phyloP scores from a whole-genome alignment of 768 basidiomycete genomes.

The Heimioporus sp. region DNA sequence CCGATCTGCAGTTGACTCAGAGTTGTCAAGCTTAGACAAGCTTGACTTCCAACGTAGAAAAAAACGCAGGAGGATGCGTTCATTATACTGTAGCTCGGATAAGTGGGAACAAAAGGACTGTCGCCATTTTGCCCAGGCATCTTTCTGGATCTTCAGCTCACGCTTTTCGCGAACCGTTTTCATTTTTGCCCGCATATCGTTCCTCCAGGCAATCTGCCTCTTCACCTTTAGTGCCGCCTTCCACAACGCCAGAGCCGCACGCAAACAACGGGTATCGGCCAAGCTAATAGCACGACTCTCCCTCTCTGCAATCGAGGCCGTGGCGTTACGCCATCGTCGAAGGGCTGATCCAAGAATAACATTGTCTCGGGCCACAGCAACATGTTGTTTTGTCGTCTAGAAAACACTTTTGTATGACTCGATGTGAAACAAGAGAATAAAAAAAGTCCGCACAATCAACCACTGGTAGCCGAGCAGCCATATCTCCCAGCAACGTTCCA shows the following conservation, averaged over 20 bases:
- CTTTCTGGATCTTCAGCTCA: constrained; percentile 50
- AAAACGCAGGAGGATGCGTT: constrained; percentile 41
- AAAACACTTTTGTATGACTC: constrained; percentile 7
- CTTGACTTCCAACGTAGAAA: constrained; percentile 54
- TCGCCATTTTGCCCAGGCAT: constrained; percentile 68
- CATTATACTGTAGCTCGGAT: constrained; percentile 50
- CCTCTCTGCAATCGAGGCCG: constrained; percentile 36
- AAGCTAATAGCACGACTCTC: constrained; percentile 42
- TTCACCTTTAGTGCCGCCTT: constrained; percentile 49
- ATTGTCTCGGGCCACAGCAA: constrained; percentile 64
- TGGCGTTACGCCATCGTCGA: constrained; percentile 56
- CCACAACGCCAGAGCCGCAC: constrained; percentile 50
- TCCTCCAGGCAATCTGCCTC: constrained; percentile 58
- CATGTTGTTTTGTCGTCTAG: constrained; percentile 72
- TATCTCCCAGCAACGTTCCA: constrained; percentile 71
- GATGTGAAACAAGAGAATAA: constrained; percentile 13
- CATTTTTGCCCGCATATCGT: constrained; percentile 73
- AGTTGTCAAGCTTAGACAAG: constrained; percentile 38
- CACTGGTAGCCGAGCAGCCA: constrained; percentile 73
- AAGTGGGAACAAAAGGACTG: constrained; percentile 51
- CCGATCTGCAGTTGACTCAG: constrained; percentile 52
- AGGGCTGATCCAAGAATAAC: constrained; percentile 58
- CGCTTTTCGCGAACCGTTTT: constrained; percentile 54
- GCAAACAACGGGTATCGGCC: constrained; percentile 45
- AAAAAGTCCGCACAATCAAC: constrained; percentile 58